Evolutionary conservation across 2,329 filamentous ascomycete species (phyloP).

Genomic region (Ophiocordyceps camponoti-rufipedis): DNA sequence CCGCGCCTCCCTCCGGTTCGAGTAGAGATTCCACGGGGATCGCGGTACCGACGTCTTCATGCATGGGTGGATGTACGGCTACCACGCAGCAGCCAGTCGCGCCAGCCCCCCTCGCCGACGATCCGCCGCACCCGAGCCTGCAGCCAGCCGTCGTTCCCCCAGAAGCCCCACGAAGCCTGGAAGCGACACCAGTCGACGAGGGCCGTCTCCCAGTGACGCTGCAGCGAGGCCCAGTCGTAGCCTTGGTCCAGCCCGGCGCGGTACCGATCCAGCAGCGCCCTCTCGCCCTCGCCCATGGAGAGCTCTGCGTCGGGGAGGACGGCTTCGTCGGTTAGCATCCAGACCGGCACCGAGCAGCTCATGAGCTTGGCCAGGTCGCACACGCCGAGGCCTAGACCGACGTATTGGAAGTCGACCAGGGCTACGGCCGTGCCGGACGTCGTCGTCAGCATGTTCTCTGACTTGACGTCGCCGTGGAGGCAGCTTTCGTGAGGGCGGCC

Average conservation of each 20-base stretch:
- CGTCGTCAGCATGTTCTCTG: slow-evolving; percentile 46
- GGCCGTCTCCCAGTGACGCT: slow-evolving; percentile 46
- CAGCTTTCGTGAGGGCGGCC: slow-evolving; percentile 29
- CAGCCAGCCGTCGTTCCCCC: slow-evolving; percentile 41
- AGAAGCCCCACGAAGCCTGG: slow-evolving; percentile 42
- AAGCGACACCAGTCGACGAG: slow-evolving; percentile 50
- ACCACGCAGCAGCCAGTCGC: slow-evolving; percentile 18
- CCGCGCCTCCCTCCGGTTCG: too few species aligned
- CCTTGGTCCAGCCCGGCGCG: slow-evolving; percentile 14
- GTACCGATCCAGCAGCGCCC: slow-evolving; percentile 31
- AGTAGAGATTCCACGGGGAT: too few species aligned
- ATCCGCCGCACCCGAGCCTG: slow-evolving; percentile 34
- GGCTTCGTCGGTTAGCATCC: slow-evolving; percentile 23
- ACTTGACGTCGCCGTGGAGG: slow-evolving; percentile 53
- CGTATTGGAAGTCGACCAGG: slow-evolving; percentile 55
- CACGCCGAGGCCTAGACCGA: slow-evolving; percentile 43
- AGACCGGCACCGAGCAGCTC: slow-evolving; percentile 42
- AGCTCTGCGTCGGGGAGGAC: slow-evolving; percentile 16
- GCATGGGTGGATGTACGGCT: too few species aligned
- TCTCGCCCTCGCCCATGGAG: slow-evolving; percentile 32
- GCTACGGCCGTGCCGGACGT: slow-evolving; percentile 29
- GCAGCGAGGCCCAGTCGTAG: slow-evolving; percentile 36
- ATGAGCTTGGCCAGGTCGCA: slow-evolving; percentile 51
- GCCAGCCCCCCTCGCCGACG: slow-evolving; percentile 24
- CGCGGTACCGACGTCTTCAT: too few species aligned